Conservation (phyloP, 495 filamentous ascomycete genomes). For the Corynascus novoguineensis region DNA sequence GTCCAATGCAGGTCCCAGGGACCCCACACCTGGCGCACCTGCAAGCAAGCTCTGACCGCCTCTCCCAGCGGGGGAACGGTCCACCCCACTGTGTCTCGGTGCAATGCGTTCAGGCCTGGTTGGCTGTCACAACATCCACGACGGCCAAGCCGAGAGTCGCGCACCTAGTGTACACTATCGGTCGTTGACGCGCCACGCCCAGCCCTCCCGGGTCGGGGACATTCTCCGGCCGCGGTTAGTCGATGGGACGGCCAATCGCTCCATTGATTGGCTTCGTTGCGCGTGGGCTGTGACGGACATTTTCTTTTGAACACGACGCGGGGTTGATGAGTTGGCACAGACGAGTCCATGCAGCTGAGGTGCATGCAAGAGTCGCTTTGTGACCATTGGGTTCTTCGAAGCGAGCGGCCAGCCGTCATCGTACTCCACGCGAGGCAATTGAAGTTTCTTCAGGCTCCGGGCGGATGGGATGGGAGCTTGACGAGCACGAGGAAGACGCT, state of each 20-base stretch:
- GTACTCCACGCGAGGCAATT: neutral
- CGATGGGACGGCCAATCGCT: slow-evolving; percentile 14
- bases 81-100: slow-evolving; percentile 8
- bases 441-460: neutral
- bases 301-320: slow-evolving; percentile 13
- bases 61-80: neutral
- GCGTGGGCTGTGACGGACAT: slow-evolving; percentile 1
- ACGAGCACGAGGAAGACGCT: no score
- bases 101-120: slow-evolving; percentile 17
- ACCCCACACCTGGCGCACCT: no score
- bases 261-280: slow-evolving; percentile 6
- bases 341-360: slow-evolving; percentile 9
- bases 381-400: neutral
- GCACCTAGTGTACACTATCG: slow-evolving; percentile 13
- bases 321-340: slow-evolving; percentile 23
- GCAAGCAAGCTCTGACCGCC: neutral
- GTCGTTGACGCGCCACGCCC: slow-evolving; percentile 9
- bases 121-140: no score
- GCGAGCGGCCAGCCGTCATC: neutral
- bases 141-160: slow-evolving; percentile 9
- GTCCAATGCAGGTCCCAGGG: no score
- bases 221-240: slow-evolving; percentile 10
- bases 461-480: neutral
- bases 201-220: slow-evolving; percentile 7
- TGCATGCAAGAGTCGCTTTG: neutral